phyloP scores from a whole-genome alignment of 2,329 filamentous ascomycete species.

The Allantophomopsis lycopodina region DNA sequence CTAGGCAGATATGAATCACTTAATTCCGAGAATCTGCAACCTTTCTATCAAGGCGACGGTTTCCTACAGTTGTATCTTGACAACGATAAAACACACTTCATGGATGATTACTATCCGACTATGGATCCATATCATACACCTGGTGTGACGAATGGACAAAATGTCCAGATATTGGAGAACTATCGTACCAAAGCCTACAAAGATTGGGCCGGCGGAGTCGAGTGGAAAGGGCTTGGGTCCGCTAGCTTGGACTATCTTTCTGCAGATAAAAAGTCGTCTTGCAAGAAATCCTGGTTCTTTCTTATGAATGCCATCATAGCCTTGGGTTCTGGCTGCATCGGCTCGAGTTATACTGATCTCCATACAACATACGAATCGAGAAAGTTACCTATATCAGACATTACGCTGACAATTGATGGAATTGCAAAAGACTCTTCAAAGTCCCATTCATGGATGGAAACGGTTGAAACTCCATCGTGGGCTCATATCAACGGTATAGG shows the following conservation, averaged over 20 bases:
- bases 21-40: slow-evolving; percentile 2
- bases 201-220: slow-evolving; percentile 7
- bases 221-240: slow-evolving; percentile 6
- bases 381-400: no score
- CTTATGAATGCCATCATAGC: slow-evolving; percentile 6
- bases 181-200: slow-evolving; percentile 6
- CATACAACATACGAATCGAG: no score
- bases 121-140: slow-evolving; percentile 9
- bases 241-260: slow-evolving; percentile 7
- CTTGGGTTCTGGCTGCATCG: no score
- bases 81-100: slow-evolving; percentile 6
- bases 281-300: slow-evolving; percentile 9
- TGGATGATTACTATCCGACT: slow-evolving; percentile 8
- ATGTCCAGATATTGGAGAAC: slow-evolving; percentile 2
- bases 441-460: slow-evolving; percentile 2
- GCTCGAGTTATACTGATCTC: no score
- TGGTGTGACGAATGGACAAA: slow-evolving; percentile 8
- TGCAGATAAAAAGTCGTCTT: slow-evolving; percentile 5
- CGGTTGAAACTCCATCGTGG: slow-evolving; percentile 1
- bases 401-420: no score
- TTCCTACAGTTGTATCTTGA: slow-evolving; percentile 8
- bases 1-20: slow-evolving; percentile 7
- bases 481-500: slow-evolving; percentile 7
- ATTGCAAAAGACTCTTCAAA: no score
- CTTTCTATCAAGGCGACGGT: slow-evolving; percentile 7